Conservation (phyloP, 2,329 filamentous ascomycete species). For the Monosporascus sp. region DNA sequence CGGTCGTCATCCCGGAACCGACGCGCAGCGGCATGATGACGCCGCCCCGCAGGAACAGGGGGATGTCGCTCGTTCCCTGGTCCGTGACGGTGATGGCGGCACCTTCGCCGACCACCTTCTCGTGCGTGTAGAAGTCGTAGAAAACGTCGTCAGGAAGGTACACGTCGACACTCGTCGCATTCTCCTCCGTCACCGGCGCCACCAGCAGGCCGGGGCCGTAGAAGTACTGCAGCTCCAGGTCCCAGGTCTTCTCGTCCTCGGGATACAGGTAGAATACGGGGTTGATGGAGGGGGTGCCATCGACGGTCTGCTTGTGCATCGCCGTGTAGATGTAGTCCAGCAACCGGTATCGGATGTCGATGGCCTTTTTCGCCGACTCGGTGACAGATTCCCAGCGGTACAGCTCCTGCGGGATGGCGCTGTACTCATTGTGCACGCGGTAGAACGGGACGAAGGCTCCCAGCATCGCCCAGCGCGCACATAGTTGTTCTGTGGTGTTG, state of each 20-base stretch:
- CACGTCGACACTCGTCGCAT: slow-evolving; percentile 37
- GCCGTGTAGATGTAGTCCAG: slow-evolving; percentile 74
- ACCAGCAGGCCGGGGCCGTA: slow-evolving; percentile 40
- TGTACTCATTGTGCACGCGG: slow-evolving; percentile 63
- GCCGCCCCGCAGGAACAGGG: slow-evolving; percentile 64
- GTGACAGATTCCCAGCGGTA: slow-evolving; percentile 63
- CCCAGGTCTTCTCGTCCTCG: slow-evolving; percentile 34
- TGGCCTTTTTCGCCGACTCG: slow-evolving; percentile 57
- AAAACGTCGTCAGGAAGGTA: slow-evolving; percentile 45
- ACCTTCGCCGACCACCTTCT: slow-evolving; percentile 36
- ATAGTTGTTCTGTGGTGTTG: slow-evolving; percentile 63
- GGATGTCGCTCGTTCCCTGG: slow-evolving; percentile 47
- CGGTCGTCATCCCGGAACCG: slow-evolving; percentile 57
- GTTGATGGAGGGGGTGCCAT: slow-evolving; percentile 61
- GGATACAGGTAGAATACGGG: slow-evolving; percentile 68
- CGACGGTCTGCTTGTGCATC: slow-evolving; percentile 54
- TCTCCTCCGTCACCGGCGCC: slow-evolving; percentile 40
- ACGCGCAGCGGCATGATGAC: slow-evolving; percentile 58
- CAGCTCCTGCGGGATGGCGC: slow-evolving; percentile 60
- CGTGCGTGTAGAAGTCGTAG: slow-evolving; percentile 48
- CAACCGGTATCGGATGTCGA: slow-evolving; percentile 64
- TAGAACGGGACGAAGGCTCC: slow-evolving; percentile 74
- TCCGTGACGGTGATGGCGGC: slow-evolving; percentile 32
- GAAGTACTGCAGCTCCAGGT: slow-evolving; percentile 43
- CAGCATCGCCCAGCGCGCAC: slow-evolving; percentile 69